Evolutionary conservation across 2,329 filamentous ascomycete species (phyloP).

Genomic region (Blastomyces emzantsi): DNA sequence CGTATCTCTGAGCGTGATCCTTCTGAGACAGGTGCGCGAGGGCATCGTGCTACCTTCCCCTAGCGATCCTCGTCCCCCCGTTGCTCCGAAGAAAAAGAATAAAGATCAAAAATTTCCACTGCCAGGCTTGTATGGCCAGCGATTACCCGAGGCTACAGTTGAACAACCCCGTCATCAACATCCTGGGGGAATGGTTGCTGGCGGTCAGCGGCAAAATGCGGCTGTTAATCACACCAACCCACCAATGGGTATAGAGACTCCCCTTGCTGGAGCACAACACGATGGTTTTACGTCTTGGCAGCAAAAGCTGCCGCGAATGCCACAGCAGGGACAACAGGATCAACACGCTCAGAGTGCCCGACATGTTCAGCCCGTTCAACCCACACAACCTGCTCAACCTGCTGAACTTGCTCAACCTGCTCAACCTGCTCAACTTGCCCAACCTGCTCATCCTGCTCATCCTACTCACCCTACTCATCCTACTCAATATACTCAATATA

Average conservation of each 20-base stretch:
- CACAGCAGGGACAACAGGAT: not conserved
- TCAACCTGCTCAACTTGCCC: not conserved
- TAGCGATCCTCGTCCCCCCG: conserved; percentile 13
- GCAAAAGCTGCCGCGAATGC: not conserved
- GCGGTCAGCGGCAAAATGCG: not conserved
- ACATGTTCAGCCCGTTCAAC: not conserved
- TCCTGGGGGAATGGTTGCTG: not conserved
- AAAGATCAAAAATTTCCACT: not conserved
- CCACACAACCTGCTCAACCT: not conserved
- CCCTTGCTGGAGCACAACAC: not conserved
- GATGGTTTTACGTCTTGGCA: not conserved
- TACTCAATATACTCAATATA: not conserved
- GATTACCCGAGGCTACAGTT: not conserved
- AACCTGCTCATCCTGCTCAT: not conserved
- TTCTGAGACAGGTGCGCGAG: conserved; percentile 24
- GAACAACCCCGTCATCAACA: not conserved
- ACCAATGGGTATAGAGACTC: not conserved
- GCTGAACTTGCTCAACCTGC: not conserved
- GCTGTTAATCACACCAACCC: not conserved
- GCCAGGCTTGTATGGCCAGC: not conserved
- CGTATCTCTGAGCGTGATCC: conserved; percentile 28
- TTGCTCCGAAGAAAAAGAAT: not conserved
- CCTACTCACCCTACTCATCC: not conserved
- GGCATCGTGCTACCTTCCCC: conserved; percentile 11
- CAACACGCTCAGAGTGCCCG: not conserved